A percentile compares a stretch with the other conserved stretches of the same genome.
Conservation (phyloP, 1,284 basidiomycete species). For the Fomitopsis pinicola region DNA sequence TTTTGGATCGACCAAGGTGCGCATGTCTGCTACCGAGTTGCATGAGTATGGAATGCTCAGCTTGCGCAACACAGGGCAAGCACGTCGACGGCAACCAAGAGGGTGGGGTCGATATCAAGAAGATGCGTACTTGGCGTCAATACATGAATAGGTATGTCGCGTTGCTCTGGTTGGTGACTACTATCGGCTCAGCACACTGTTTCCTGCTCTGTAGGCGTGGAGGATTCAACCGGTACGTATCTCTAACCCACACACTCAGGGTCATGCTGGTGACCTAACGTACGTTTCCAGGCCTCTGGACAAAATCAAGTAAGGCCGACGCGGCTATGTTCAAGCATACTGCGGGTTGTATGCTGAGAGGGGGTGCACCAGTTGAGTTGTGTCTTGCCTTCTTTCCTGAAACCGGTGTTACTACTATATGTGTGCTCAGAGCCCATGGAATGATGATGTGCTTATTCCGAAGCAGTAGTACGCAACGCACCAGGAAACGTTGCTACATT, state of each 20-base stretch:
- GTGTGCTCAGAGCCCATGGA: neutral
- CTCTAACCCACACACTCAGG: neutral
- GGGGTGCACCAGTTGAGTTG: conserved; percentile 11
- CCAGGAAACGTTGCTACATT: no score
- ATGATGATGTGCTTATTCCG: neutral
- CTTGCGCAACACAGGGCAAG: conserved; percentile 52
- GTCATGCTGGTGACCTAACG: neutral
- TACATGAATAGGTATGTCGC: conserved; percentile 82
- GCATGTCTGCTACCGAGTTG: neutral
- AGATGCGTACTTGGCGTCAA: conserved; percentile 91
- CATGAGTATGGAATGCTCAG: neutral
- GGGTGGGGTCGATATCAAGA: conserved; percentile 75
- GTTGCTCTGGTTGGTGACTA: neutral
- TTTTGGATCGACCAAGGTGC: conserved; percentile 88
- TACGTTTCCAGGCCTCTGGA: conserved; percentile 53
- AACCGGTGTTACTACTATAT: conserved; percentile 8
- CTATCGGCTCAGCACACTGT: neutral
- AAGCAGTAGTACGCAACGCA: neutral
- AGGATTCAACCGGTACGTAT: conserved; percentile 82
- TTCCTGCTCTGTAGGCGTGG: conserved; percentile 54
- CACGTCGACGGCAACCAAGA: conserved; percentile 80
- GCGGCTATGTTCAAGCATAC: neutral
- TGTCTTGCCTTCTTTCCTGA: conserved; percentile 7
- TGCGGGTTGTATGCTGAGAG: neutral
- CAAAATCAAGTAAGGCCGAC: conserved; percentile 53